Evolutionary conservation across 148 eudicot species (phyloP).

Genomic region (Chenopodium formosanum): DNA sequence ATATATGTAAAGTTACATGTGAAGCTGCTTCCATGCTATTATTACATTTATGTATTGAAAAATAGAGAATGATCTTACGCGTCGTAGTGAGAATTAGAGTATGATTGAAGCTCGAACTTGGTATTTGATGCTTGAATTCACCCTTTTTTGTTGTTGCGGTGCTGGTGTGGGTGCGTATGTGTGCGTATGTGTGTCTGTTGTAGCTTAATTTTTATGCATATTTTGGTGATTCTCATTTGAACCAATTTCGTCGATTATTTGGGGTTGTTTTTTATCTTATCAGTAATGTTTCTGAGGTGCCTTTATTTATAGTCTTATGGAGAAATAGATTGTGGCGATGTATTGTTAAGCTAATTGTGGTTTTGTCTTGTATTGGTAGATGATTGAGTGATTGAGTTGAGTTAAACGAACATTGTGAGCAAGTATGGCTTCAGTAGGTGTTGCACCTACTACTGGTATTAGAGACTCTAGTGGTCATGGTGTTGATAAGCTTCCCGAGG

Average conservation of each 20-base stretch:
- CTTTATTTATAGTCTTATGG: background rate
- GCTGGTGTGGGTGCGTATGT: background rate
- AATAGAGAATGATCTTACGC: too few species aligned
- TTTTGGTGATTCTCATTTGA: background rate
- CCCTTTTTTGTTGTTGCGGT: background rate
- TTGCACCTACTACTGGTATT: slow-evolving; percentile 45
- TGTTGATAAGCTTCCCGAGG: slow-evolving; percentile 69
- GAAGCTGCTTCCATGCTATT: background rate
- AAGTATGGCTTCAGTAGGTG: slow-evolving; percentile 57
- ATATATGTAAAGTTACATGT: background rate
- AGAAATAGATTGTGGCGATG: background rate
- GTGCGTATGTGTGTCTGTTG: too few species aligned
- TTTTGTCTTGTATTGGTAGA: slow-evolving; percentile 11
- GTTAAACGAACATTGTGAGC: slow-evolving; percentile 11
- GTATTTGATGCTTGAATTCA: background rate
- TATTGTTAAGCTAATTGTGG: slow-evolving; percentile 13
- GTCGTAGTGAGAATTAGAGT: background rate
- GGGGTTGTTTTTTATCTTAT: too few species aligned
- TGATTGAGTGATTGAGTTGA: slow-evolving; percentile 27
- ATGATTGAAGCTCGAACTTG: slow-evolving; percentile 5
- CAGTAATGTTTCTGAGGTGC: too few species aligned
- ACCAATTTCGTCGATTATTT: too few species aligned
- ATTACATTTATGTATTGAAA: background rate
- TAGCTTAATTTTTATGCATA: background rate
- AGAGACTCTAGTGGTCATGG: slow-evolving; percentile 48